phyloP scores from a whole-genome alignment of 2,329 filamentous ascomycete genomes.

The Arthrobotrys musiformis region DNA sequence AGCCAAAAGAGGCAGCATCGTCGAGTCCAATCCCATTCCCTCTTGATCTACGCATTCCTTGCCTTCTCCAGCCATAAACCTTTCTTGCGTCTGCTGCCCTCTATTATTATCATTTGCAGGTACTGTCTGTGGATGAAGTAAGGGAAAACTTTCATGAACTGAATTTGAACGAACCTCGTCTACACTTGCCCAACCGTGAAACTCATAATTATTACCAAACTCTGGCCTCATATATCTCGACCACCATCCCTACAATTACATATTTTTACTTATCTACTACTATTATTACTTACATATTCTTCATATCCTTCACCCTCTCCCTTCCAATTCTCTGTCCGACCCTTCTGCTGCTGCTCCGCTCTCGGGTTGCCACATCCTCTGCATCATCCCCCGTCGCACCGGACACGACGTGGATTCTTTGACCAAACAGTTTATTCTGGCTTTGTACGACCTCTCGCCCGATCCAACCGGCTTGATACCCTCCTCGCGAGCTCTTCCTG shows the following conservation, averaged over 20 bases:
- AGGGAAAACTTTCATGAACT: slow-evolving; percentile 45
- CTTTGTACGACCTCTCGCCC: slow-evolving; percentile 38
- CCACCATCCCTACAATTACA: slow-evolving; percentile 7
- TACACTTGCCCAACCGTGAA: slow-evolving; percentile 45
- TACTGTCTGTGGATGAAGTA: slow-evolving; percentile 39
- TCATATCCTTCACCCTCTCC: slow-evolving; percentile 5
- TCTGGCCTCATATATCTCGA: slow-evolving; percentile 23
- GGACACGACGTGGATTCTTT: slow-evolving; percentile 46
- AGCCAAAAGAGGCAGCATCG: slow-evolving; percentile 51
- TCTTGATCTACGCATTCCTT: slow-evolving; percentile 55
- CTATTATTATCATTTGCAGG: slow-evolving; percentile 46
- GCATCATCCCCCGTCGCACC: slow-evolving; percentile 48
- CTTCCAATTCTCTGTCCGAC: slow-evolving; percentile 38
- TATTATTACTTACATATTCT: neutral
- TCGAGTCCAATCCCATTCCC: slow-evolving; percentile 49
- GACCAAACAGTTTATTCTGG: slow-evolving; percentile 52
- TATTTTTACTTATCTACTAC: slow-evolving; percentile 11
- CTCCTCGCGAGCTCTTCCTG: slow-evolving; percentile 31
- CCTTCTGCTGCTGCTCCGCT: slow-evolving; percentile 26
- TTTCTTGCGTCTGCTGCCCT: slow-evolving; percentile 33
- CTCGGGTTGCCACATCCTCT: slow-evolving; percentile 50
- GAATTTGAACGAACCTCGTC: slow-evolving; percentile 45
- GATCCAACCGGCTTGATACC: slow-evolving; percentile 35
- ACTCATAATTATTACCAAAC: slow-evolving; percentile 13
- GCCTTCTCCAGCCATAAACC: slow-evolving; percentile 42